Conservation (phyloP, 805 yeast genomes). For the Wickerhamiella bombiphila region DNA sequence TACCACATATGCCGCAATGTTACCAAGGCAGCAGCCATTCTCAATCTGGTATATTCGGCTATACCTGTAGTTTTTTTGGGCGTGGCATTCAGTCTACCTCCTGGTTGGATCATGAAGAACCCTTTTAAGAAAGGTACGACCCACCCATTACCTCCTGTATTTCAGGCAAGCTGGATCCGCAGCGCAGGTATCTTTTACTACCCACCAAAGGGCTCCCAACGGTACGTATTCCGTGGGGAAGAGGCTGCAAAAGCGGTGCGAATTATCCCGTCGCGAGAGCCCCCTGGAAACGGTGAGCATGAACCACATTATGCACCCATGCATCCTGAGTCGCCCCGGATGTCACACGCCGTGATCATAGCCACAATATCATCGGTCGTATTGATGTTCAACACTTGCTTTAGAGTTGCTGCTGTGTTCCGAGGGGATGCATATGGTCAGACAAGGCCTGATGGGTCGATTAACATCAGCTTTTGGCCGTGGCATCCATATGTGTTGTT, state of each 20-base stretch:
- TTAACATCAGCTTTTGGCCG: constrained; percentile 28
- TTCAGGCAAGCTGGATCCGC: constrained; percentile 69
- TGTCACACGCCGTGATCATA: constrained; percentile 30
- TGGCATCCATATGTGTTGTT: constrained; percentile 47
- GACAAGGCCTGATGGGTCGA: constrained; percentile 3
- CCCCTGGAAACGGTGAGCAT: constrained; percentile 27
- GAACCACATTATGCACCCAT: constrained; percentile 34
- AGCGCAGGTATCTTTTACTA: constrained; percentile 44
- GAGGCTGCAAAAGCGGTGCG: constrained; percentile 34
- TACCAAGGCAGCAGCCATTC: constrained; percentile 36
- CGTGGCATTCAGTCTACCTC: constrained; percentile 39
- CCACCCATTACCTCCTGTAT: constrained; percentile 25
- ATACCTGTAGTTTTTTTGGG: constrained; percentile 36
- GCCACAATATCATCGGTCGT: constrained; percentile 14
- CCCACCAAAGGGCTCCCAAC: constrained; percentile 37
- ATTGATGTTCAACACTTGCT: constrained; percentile 19
- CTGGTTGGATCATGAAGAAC: constrained; percentile 31
- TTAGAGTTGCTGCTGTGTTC: constrained; percentile 24
- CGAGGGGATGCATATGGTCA: constrained; percentile 5
- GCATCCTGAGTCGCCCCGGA: constrained; percentile 23
- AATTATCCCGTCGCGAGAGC: constrained; percentile 45
- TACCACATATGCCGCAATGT: constrained; percentile 41
- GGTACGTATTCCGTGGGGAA: constrained; percentile 29
- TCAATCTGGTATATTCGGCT: constrained; percentile 37
- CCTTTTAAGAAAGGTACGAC: constrained; percentile 10